Evolutionary conservation across 148 eudicot genomes (phyloP).

Genomic region (Rhododendron mucronatum): DNA sequence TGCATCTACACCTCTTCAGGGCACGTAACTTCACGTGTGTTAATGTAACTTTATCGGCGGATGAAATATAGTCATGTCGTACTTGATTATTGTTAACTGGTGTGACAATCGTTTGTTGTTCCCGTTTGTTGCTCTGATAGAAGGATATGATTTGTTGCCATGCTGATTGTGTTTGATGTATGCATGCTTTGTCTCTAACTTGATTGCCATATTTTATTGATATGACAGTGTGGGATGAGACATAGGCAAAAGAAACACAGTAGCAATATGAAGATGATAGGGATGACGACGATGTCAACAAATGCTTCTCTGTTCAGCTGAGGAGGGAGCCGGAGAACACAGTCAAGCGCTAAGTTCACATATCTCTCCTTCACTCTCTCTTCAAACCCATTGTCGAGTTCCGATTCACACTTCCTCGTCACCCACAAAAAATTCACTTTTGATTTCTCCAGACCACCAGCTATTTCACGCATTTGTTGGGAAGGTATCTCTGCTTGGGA

Average conservation of each 20-base stretch:
- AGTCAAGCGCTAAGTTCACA: neutral
- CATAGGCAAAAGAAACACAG: neutral
- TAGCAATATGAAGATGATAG: neutral
- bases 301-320: neutral
- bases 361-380: constrained; percentile 33
- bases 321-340: neutral
- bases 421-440: constrained; percentile 60
- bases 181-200: neutral
- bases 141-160: too few species aligned
- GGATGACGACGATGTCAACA: neutral
- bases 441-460: constrained; percentile 47
- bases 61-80: neutral
- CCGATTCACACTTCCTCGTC: constrained; percentile 26
- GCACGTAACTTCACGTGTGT: too few species aligned
- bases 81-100: neutral
- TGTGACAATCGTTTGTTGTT: too few species aligned
- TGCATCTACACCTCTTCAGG: neutral
- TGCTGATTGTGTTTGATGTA: too few species aligned
- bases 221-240: neutral
- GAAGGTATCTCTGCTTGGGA: constrained; percentile 53
- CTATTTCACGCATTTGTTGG: constrained; percentile 46
- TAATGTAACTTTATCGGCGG: too few species aligned
- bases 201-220: neutral
- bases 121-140: too few species aligned
- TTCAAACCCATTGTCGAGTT: constrained; percentile 33